Evolutionary conservation across 306 rosid genomes (phyloP).

Genomic region (Phaseolus lunatus): DNA sequence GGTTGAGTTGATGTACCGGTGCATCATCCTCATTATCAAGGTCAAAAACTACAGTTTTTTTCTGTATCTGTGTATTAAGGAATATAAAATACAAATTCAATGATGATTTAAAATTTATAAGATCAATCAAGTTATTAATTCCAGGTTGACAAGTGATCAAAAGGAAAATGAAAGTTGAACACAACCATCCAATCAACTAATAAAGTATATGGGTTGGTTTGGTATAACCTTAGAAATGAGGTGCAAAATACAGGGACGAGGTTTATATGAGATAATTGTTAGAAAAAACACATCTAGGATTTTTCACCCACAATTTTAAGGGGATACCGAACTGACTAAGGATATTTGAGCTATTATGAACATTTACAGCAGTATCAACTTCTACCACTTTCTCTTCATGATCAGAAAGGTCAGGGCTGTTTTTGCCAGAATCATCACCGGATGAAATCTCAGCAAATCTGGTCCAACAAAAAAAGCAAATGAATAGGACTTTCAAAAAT

Average conservation of each 20-base stretch:
- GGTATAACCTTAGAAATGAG: conserved; percentile 1
- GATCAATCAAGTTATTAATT: conserved; percentile 34
- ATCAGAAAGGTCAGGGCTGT: conserved; percentile 50
- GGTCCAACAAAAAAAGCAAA: conserved; percentile 45
- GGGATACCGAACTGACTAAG: conserved; percentile 33
- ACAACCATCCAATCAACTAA: conserved; percentile 36
- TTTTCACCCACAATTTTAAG: conserved; percentile 28
- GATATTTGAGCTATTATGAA: conserved; percentile 44
- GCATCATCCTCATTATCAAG: conserved; percentile 44
- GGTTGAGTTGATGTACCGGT: conserved; percentile 47
- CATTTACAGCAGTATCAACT: conserved; percentile 40
- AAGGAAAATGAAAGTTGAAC: conserved; percentile 22
- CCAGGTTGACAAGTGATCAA: conserved; percentile 20
- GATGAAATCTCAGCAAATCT: conserved; percentile 53
- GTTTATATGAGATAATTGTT: conserved; percentile 22
- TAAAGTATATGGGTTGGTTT: conserved; percentile 16
- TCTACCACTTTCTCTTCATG: conserved; percentile 47
- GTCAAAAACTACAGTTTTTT: conserved; percentile 48
- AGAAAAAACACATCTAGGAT: not conserved
- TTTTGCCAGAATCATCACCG: conserved; percentile 48
- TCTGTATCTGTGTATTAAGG: conserved; percentile 49
- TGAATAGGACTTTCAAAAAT: conserved; percentile 24
- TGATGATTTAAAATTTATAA: conserved; percentile 31
- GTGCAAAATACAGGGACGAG: conserved; percentile 35
- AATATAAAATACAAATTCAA: conserved; percentile 32